These are phyloP conservation scores for Candida pseudoglaebosa DNA, from an alignment of 805 yeast species.

Conservation along the genomic window DNA sequence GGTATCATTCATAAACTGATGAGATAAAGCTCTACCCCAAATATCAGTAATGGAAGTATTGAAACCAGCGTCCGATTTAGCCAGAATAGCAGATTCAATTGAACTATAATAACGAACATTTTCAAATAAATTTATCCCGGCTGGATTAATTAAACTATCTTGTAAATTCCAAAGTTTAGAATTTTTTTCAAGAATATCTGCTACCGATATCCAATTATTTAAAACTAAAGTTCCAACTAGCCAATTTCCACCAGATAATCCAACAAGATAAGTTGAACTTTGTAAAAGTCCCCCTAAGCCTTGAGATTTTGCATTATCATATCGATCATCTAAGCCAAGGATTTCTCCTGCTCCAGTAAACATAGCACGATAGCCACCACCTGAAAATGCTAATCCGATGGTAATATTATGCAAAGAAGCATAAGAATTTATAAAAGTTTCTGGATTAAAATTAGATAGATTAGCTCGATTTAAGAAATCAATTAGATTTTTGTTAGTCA, in stretches of 20 bases:
- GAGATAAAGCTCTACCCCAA: conserved; percentile 41
- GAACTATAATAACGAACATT: conserved; percentile 53
- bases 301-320: conserved; percentile 43
- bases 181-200: conserved; percentile 24
- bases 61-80: conserved; percentile 35
- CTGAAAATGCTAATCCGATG: conserved; percentile 33
- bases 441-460: conserved; percentile 30
- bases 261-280: conserved; percentile 68
- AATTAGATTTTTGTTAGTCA: conserved; percentile 26
- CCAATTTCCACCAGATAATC: conserved; percentile 62
- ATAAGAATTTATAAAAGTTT: conserved; percentile 20
- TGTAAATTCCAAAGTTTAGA: conserved; percentile 34
- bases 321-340: conserved; percentile 73
- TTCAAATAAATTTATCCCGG: conserved; percentile 54
- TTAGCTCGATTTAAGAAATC: conserved; percentile 27
- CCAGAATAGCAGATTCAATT: conserved; percentile 25
- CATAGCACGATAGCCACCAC: conserved; percentile 94
- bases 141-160: conserved; percentile 69
- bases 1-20: conserved; percentile 33
- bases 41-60: conserved; percentile 37
- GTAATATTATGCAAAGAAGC: conserved; percentile 22
- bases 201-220: conserved; percentile 55
- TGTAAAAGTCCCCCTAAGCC: conserved; percentile 80
- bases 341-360: conserved; percentile 80
- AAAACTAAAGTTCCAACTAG: conserved; percentile 63